A percentile compares a stretch with the other conserved stretches of the same genome.
Evolutionary conservation across 2,329 filamentous ascomycete genomes (phyloP).

Genomic region (Alternaria triticina): DNA sequence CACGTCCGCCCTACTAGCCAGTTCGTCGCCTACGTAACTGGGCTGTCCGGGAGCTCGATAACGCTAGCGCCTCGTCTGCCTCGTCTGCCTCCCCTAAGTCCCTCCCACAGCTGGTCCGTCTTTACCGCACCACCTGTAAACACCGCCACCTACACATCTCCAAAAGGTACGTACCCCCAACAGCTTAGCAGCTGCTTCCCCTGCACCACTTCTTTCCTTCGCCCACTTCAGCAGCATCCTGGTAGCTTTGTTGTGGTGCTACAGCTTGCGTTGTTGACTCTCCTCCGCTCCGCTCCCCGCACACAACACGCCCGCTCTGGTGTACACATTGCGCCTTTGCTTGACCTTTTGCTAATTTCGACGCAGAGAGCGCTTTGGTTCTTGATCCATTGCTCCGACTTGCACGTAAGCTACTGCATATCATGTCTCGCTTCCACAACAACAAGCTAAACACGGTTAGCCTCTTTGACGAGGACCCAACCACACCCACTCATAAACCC

Average conservation of each 20-base stretch:
- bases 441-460: constrained; percentile 19
- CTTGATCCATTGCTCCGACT: not conserved
- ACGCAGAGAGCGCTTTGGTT: not conserved
- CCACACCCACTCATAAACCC: not conserved
- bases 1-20: not conserved
- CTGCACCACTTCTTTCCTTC: not conserved
- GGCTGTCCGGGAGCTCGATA: not conserved
- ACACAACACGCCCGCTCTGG: not conserved
- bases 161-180: constrained; percentile 5
- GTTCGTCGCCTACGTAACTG: not conserved
- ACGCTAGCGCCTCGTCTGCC: constrained; percentile 6
- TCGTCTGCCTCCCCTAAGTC: constrained; percentile 1
- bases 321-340: not conserved
- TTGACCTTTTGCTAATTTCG: not conserved
- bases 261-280: not conserved
- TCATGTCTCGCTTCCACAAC: constrained; percentile 18
- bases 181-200: not conserved
- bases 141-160: not conserved
- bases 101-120: not conserved
- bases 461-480: constrained; percentile 3
- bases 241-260: not conserved
- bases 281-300: not conserved
- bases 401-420: not conserved
- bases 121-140: not conserved
- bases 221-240: not conserved